These are phyloP conservation scores for Geotrichum aggregatum DNA, from an alignment of 1,139 yeast genomes.

Conservation along the genomic window DNA sequence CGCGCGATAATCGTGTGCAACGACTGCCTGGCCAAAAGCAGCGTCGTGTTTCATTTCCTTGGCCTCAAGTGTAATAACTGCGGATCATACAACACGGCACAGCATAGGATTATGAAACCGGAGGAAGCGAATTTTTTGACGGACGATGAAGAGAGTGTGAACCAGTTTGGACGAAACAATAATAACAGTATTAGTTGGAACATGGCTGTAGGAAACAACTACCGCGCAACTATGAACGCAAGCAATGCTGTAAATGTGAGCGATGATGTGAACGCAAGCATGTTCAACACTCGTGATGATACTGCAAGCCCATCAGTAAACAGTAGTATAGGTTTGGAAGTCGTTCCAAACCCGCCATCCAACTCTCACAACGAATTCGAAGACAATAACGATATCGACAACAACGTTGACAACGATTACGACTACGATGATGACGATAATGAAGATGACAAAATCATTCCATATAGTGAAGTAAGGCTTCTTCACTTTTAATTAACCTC, in stretches of 20 bases:
- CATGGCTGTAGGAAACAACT: slow-evolving; percentile 5
- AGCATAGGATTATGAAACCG: slow-evolving; percentile 52
- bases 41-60: slow-evolving; percentile 72
- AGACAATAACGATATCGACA: not conserved
- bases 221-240: not conserved
- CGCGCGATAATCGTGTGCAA: slow-evolving; percentile 74
- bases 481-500: slow-evolving; percentile 5
- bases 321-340: not conserved
- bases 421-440: slow-evolving; percentile 1
- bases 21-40: slow-evolving; percentile 83
- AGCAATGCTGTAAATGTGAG: not conserved
- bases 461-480: slow-evolving; percentile 6
- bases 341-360: too few relatives aligned
- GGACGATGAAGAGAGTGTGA: slow-evolving; percentile 3
- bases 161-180: slow-evolving; percentile 10
- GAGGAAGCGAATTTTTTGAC: slow-evolving; percentile 45
- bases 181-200: slow-evolving; percentile 11
- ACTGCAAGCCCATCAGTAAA: not conserved
- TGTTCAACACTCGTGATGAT: not conserved
- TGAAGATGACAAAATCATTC: not conserved
- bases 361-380: not conserved
- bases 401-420: not conserved
- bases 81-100: slow-evolving; percentile 79
- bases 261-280: not conserved
- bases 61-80: slow-evolving; percentile 88